Percentiles rank a stretch among this genome's conserved stretches.
Conservation (phyloP, 306 rosid species). For the Dryas drummondii region DNA sequence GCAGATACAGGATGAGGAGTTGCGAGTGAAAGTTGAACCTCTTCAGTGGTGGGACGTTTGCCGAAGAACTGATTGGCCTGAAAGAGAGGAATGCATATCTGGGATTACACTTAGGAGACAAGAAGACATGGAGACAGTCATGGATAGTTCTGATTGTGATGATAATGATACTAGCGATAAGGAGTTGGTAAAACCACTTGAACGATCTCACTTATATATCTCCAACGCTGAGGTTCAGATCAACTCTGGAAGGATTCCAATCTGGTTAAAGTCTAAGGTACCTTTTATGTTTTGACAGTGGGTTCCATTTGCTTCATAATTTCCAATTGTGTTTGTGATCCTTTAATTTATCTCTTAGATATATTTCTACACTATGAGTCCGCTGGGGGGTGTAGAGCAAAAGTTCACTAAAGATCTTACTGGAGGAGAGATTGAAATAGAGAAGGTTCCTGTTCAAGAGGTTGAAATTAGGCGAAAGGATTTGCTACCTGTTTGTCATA, state of each 20-base stretch:
- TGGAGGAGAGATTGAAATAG: constrained; percentile 81
- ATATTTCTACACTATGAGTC: constrained; percentile 61
- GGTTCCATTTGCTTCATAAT: constrained; percentile 23
- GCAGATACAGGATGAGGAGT: constrained; percentile 77
- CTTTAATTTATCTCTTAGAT: constrained; percentile 46
- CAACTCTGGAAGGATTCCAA: constrained; percentile 75
- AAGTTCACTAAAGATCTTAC: constrained; percentile 32
- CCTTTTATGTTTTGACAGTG: constrained; percentile 21
- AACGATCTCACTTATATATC: constrained; percentile 55
- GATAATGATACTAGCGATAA: constrained; percentile 44
- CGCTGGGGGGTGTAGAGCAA: constrained; percentile 45
- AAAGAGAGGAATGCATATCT: constrained; percentile 62
- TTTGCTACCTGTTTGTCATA: constrained; percentile 76
- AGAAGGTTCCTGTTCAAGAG: constrained; percentile 59
- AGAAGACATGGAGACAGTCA: constrained; percentile 41
- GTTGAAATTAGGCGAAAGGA: constrained; percentile 78
- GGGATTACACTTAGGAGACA: constrained; percentile 46
- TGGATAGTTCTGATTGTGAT: constrained; percentile 53
- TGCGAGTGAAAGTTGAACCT: constrained; percentile 88
- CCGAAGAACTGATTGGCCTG: constrained; percentile 87
- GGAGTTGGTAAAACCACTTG: constrained; percentile 41
- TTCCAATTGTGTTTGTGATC: constrained; percentile 28
- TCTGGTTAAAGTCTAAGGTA: constrained; percentile 92
- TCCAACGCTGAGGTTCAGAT: constrained; percentile 92
- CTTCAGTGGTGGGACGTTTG: constrained; percentile 98